Conservation (phyloP, 2,329 filamentous ascomycete species). For the Verticillium nubilum region DNA sequence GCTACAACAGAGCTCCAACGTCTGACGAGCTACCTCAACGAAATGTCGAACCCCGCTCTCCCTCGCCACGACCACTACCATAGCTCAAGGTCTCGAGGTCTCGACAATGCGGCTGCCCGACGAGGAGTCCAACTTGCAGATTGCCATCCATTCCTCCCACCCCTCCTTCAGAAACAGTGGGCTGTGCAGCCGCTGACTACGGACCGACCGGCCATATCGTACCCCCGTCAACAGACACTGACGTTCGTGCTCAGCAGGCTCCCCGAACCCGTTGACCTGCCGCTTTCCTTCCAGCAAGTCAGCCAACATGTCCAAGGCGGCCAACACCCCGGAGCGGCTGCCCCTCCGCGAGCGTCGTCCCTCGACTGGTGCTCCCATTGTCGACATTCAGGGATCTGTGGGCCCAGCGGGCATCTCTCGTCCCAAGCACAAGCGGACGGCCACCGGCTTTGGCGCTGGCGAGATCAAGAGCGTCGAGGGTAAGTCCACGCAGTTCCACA, state of each 20-base stretch:
- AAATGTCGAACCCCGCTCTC: not conserved
- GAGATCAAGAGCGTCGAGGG: slow-evolving; percentile 96
- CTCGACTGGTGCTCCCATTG: slow-evolving; percentile 75
- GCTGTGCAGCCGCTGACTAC: not conserved
- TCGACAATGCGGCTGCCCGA: not conserved
- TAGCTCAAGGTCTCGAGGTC: not conserved
- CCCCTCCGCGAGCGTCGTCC: slow-evolving; percentile 70
- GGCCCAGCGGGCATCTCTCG: slow-evolving; percentile 79
- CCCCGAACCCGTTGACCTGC: not conserved
- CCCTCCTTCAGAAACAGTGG: not conserved
- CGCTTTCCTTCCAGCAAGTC: not conserved
- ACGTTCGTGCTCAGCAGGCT: not conserved
- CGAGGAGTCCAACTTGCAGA: not conserved
- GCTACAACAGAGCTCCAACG: not conserved
- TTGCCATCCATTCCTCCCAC: not conserved
- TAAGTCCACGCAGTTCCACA: slow-evolving; percentile 28
- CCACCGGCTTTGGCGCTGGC: slow-evolving; percentile 81
- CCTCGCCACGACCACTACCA: not conserved
- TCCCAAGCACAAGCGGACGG: slow-evolving; percentile 96
- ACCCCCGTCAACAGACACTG: not conserved
- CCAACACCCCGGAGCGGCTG: slow-evolving; percentile 24
- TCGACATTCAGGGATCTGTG: slow-evolving; percentile 79
- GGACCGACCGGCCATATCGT: not conserved
- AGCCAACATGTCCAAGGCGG: slow-evolving; percentile 20
- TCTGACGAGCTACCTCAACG: not conserved